Evolutionary conservation across 305 asterid genomes (phyloP).

Genomic region (Rubia peregrina): DNA sequence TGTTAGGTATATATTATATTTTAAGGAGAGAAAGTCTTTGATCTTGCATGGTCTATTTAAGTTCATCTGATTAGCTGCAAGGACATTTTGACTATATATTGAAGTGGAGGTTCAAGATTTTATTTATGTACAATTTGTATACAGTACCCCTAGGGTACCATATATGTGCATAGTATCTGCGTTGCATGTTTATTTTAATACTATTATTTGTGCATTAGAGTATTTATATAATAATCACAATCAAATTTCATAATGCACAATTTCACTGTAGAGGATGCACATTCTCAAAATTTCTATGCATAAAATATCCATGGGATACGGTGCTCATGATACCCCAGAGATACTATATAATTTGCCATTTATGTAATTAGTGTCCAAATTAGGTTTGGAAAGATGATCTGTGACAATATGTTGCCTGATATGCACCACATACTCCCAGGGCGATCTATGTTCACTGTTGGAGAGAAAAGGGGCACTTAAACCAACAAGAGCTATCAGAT

Average conservation of each 20-base stretch:
- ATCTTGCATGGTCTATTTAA: neutral
- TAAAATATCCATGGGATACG: too few relatives aligned
- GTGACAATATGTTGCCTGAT: slow-evolving; percentile 1
- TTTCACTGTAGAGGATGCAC: too few relatives aligned
- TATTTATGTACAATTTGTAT: too few relatives aligned
- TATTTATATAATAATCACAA: too few relatives aligned
- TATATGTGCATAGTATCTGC: too few relatives aligned
- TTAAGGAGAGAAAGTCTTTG: neutral
- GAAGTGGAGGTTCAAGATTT: neutral
- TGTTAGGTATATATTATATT: neutral
- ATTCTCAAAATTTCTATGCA: too few relatives aligned
- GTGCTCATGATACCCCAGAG: too few relatives aligned
- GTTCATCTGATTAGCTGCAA: neutral
- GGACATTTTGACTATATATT: neutral
- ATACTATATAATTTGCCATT: too few relatives aligned
- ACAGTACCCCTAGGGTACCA: too few relatives aligned
- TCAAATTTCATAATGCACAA: too few relatives aligned
- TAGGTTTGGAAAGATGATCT: neutral
- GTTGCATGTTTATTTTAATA: too few relatives aligned
- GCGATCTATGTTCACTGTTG: slow-evolving; percentile 70
- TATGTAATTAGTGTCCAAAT: neutral
- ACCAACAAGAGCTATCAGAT: slow-evolving; percentile 73
- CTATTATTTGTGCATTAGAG: too few relatives aligned
- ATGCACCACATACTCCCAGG: slow-evolving; percentile 34
- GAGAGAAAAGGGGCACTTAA: slow-evolving; percentile 62